Evolutionary conservation across 2,329 filamentous ascomycete species (phyloP), one percentile per base, ranked within the genome.

Genomic region (Colletotrichum simmondsii): DNA sequence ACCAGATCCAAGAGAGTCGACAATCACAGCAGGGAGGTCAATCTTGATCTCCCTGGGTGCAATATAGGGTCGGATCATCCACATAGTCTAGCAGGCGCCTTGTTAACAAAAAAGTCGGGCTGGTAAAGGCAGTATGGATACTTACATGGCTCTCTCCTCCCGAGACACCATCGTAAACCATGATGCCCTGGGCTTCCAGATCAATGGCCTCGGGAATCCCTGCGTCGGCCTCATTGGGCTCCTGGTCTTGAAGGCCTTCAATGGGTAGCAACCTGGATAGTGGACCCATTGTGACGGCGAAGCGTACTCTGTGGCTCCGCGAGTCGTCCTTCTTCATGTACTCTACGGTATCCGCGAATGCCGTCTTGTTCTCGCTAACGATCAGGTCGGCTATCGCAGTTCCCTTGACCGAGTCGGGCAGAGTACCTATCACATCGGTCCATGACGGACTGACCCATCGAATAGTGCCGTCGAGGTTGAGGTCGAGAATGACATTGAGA

Each of bases 391-490:
- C 89, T 75, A 99, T 95, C 74, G 92, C 88, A 75, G 90, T 92
- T 71, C 94, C 94, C 77, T 93, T 89, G 63, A 98, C 91, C 8
- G 90, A 88, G 56, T 93, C 91, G 52, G 92, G 89, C 57, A 90
- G 85, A 4, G 94, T 96, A 71, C 97, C 97, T 73, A 98, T 93
- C 62, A 99, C 93, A 78, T 98, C 95, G 73, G 91, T 90, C 97
- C 97, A 99, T 19, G 96, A 98, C 14, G 95, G 94, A 81, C 96
- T 98, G 78, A 97, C 95, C 94, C 97, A 99, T 83, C 95, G 93
- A 78, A 99, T 93, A 74, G 91, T 93, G 76, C 95, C 95, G 80
- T 98, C 94, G 68, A 98, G 89, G 79, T 95, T 95, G 76, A 99
- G 88, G 84, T 99, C 96, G 80, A 99, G 89, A 81, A 99, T 98